Evolutionary conservation across 768 basidiomycete genomes (phyloP), one percentile per base, ranked within the genome.

Genomic region (Lepiota brunneoincarnata): DNA sequence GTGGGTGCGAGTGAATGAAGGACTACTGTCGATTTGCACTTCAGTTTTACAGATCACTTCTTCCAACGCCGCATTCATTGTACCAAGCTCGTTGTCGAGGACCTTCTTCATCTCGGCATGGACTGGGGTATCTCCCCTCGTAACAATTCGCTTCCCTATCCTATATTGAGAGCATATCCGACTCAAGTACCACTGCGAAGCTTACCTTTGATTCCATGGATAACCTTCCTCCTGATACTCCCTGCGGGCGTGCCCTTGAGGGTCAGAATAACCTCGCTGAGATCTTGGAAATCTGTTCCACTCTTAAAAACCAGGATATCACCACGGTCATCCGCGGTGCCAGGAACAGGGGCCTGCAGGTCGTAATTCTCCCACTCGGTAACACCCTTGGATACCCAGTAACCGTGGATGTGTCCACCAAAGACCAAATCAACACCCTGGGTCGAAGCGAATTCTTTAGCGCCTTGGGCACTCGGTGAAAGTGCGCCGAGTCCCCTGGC

Each of bases 181-280:
- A n/a, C 5, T 6, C 15, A 20, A 5, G 6, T 3, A 49, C 21
- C 17, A 18, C 10, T 11, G 10, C 9, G 23, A 12, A 35, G 14
- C 47, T 28, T 35, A 49, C 47, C 47, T 49, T 20, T 10, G 20
- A 49, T 49, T 31, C 35, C 26, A 21, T 28, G 23, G 15, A 49
- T 49, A 20, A 49, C 17, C 24, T 49, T 49, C 47, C 31, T 49
- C 28, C 47, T 49, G 47, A 49, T 35, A 18, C 47, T 49, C 7
- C 31, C 34, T 18, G 47, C 26, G 11, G 47, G 47, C 28, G 47
- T 35, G n/a, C 35, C 47, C 21, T 18, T 26, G 3, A 49, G 26
- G 26, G 47, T 49, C 12, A 49, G 31, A 20, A 35, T 18, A 6
- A 49, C 10, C 24, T 49, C 47, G 24, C 4, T 49, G 4, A 49